Evolutionary conservation across 148 eudicot species (phyloP).

Genomic region (Rhododendron mucronatum): DNA sequence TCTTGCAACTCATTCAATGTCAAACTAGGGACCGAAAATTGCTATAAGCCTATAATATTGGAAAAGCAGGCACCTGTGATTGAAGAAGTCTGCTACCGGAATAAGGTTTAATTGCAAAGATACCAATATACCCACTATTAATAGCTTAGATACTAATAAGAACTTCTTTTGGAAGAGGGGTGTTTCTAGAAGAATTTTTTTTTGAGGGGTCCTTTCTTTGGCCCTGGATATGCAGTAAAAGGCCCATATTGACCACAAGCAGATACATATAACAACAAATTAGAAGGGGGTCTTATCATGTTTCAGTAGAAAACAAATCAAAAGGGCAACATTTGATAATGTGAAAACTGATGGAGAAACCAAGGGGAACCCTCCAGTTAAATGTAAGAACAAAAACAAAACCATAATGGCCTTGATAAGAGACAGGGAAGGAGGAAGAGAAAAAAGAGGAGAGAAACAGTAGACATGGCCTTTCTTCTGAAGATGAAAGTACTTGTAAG

Average conservation of each 20-base stretch:
- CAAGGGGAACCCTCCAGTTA: constrained; percentile 1
- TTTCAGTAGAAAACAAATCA: not conserved
- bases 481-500: not conserved
- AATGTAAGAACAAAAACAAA: not conserved
- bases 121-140: not conserved
- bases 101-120: not conserved
- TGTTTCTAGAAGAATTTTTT: not conserved
- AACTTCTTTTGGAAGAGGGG: not conserved
- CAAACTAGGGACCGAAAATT: not conserved
- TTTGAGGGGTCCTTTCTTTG: not conserved
- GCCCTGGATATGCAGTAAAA: not conserved
- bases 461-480: constrained; percentile 8
- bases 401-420: not conserved
- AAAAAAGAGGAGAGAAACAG: not conserved
- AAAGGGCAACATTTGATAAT: constrained; percentile 6
- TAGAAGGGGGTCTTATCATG: not conserved
- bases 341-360: constrained; percentile 14
- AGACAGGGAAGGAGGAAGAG: not conserved
- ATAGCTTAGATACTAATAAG: not conserved
- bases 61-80: not conserved
- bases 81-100: not conserved
- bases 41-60: not conserved
- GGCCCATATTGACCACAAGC: constrained; percentile 2
- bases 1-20: not conserved
- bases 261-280: not conserved